Evolutionary conservation across 345 rosid species (phyloP), one percentile per base, ranked within the genome.

Genomic region (Physaria fendleri): DNA sequence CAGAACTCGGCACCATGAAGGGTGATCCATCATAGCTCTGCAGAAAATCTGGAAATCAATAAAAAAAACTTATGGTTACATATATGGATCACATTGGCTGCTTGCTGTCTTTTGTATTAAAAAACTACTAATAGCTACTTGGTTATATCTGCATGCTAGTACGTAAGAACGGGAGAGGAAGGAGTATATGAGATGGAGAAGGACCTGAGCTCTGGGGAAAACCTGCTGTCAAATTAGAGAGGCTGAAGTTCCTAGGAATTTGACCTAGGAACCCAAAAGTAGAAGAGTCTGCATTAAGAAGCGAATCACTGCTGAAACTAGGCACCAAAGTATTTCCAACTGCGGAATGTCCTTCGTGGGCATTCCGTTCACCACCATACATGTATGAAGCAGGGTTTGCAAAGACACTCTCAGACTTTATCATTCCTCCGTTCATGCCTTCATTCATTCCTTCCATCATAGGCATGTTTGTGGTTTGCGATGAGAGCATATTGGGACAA

Each of bases 161-260:
- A n/a, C n/a, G n/a, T n/a, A 22, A 11, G 23, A 61, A 20, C n/a
- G 18, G 12, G 15, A 57, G 22, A 24, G 11, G 15, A 7, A n/a
- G n/a, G n/a, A n/a, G n/a, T 15, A 12, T 42, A 39, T 33, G 71
- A 51, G 28, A 58, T 18, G 2, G 62, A 57, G 58, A 91, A 60
- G 55, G 58, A 91, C 98, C 96, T 79, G 97, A 80, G 74, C 88
- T 82, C 71, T 88, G 88, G 28, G 85, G 62, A 75, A 82, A 88
- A 64, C 81, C 90, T 8, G 88, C 90, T 1, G 95, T 72, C 53
- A 88, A 77, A 81, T 92, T 97, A 33, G 95, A 84, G 11, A 88
- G 83, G 76, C 97, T 88, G 79, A 92, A 85, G 76, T 55, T 81
- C 56, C 82, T 79, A 68, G 97, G 90, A 41, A 92, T 76, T 60